These are phyloP conservation scores for Dictyostelium capitatum DNA, from an alignment of 78 protist species.

Conservation along the genomic window DNA sequence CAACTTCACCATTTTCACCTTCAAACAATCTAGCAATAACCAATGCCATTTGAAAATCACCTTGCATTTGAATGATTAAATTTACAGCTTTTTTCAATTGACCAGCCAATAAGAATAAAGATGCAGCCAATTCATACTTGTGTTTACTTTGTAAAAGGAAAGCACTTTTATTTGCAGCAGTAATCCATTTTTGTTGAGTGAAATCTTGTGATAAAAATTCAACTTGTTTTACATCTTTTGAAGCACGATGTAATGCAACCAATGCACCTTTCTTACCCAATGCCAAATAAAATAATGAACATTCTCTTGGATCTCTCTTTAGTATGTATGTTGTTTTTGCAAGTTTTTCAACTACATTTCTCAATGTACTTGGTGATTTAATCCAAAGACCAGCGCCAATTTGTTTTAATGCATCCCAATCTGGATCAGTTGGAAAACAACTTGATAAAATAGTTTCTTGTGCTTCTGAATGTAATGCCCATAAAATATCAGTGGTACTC, in stretches of 20 bases:
- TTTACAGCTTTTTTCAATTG: constrained; percentile 62
- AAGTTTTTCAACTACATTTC: constrained; percentile 36
- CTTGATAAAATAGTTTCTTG: constrained; percentile 66
- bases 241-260: constrained; percentile 45
- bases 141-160: constrained; percentile 52
- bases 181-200: constrained; percentile 54
- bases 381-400: constrained; percentile 83
- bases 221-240: constrained; percentile 37
- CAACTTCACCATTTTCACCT: constrained; percentile 68
- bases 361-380: constrained; percentile 44
- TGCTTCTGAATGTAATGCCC: constrained; percentile 70
- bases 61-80: constrained; percentile 33
- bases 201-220: constrained; percentile 77
- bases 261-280: constrained; percentile 66
- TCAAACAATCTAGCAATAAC: constrained; percentile 51
- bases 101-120: constrained; percentile 71
- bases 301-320: constrained; percentile 58
- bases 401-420: constrained; percentile 43
- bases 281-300: constrained; percentile 71
- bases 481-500: constrained; percentile 42
- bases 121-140: constrained; percentile 70
- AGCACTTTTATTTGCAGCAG: constrained; percentile 69
- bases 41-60: constrained; percentile 76
- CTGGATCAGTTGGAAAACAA: constrained; percentile 51
- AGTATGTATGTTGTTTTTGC: constrained; percentile 45